Base-by-base conservation (phyloP, 202 grass and related monocot species). In the Tripidium arundinaceum region DNA sequence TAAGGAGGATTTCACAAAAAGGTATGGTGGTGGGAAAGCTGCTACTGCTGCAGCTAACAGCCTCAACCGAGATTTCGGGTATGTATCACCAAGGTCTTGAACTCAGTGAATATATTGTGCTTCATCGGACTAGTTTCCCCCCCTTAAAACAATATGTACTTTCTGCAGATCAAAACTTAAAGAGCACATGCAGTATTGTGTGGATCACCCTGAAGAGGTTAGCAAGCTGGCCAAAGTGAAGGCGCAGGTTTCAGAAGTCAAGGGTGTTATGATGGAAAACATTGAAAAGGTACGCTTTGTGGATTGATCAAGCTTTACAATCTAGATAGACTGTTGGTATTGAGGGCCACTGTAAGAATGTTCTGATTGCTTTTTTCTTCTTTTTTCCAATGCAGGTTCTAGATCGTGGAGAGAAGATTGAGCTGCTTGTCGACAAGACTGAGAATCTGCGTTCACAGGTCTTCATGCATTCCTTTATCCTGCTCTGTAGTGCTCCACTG, bases 171-270 rank as follows among this genome's bases (percentile, higher is more conserved):
- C 94, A 58, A 97, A 97, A 78, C 83, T 97, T 68, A 97, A 97
- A 78, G 94, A 97, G 60, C 94, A 97, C 70, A 97, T 97, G 91
- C 94, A 97, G 65, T 97, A 97, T 58, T 94, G 91, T 59, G 87
- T 92, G 24, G 94, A 97, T 62, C 91, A 97, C 79, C 89, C 91
- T 61, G 94, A 97, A 81, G 94, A 97, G 87, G 85, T 97, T 54
- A 92, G 90, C 71, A 97, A 97, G 46, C 74, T 97, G 27, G 80
- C 91, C 27, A 92, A 94, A 87, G 86, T 97, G 85, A 86, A 97
- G 75, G 94, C 91, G 37, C 94, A 97, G 80, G 94, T 97, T 66
- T 97, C 94, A 72, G 94, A 97, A 87, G 94, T 97, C n/a, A 97
- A 97, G 73, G 92, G 90, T 19, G 91, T 97, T 68, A 97, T 97